Evolutionary conservation across 495 filamentous ascomycete species (phyloP), one percentile per base, ranked within the genome.

Genomic region (Penicillium chermesinum): DNA sequence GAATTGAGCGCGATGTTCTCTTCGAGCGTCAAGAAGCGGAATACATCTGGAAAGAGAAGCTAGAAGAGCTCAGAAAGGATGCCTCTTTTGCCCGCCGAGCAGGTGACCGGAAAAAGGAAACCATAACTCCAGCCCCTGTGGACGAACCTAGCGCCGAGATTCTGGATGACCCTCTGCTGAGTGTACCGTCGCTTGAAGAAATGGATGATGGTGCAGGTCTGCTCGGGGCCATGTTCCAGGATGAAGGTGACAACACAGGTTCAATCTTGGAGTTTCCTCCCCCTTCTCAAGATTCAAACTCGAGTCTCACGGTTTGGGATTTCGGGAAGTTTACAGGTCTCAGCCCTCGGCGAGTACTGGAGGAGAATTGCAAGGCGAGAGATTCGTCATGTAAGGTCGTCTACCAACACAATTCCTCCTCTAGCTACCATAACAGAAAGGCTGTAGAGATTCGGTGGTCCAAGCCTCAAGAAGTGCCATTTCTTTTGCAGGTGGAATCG

Each of bases 311-410:
- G 2, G 76, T 94, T 42, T 71, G 89, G 42, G 82, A 96, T 51
- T 96, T 98, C 77, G 91, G 89, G 13, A 85, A 87, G 61, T 83
- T 76, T 73, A 79, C 71, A 13, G 86, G 88, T 27, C 52, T 91
- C 12, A 84, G 66, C 52, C 88, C 88, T 15, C 76, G 80, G 34
- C 74, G 83, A 46, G 76, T 87, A 34, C 65, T 98, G 13, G 89
- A 96, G 57, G 93, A 96, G 65, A 80, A 88, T 37, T 95, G 89
- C 62, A 86, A 84, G 54, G 80, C 89, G 48, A 85, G 87, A 73
- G 89, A 95, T 62, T 70, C 85, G 4, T 69, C 73, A 6, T 83
- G 75, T 15, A 83, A 74, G 55, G 64, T 91, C 43, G 72, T 70
- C 18, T 89, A 80, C 58, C 80, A 78, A 50, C 62, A 83, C n/a